phyloP scores from a whole-genome alignment of 306 rosid genomes.

The Quercus cerris region DNA sequence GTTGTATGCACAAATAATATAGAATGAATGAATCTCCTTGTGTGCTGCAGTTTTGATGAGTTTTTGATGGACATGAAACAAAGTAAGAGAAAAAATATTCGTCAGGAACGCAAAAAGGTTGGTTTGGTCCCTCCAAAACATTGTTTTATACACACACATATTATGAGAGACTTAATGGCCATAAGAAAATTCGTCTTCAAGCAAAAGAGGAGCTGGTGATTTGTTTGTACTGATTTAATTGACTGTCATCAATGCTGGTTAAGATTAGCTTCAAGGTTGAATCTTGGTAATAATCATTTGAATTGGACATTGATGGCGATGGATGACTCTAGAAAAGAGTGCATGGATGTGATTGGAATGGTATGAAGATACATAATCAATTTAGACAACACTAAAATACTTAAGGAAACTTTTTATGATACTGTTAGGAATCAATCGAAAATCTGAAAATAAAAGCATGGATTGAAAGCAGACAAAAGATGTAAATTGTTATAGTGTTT shows the following conservation, averaged over 20 bases:
- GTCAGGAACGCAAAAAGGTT: slow-evolving; percentile 96
- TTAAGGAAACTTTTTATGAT: background rate
- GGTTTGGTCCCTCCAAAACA: slow-evolving; percentile 3
- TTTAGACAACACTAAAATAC: background rate
- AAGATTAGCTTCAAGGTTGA: background rate
- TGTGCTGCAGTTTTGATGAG: slow-evolving; percentile 72
- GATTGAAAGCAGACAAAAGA: background rate
- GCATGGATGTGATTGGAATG: background rate
- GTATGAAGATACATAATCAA: background rate
- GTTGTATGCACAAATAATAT: background rate
- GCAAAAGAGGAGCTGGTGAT: background rate
- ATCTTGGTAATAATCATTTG: background rate
- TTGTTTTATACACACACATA: background rate
- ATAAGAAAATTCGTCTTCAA: background rate
- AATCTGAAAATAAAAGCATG: background rate
- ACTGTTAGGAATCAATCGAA: background rate
- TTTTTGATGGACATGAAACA: slow-evolving; percentile 97
- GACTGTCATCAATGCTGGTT: background rate
- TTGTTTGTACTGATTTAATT: background rate
- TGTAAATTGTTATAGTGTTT: background rate
- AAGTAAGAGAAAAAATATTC: slow-evolving; percentile 90
- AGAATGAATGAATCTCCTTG: background rate
- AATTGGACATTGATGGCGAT: background rate
- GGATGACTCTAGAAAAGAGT: background rate
- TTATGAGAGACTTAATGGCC: background rate